phyloP scores from a whole-genome alignment of 1,139 yeast genomes.

The Keqinozyma sinolaborantium region DNA sequence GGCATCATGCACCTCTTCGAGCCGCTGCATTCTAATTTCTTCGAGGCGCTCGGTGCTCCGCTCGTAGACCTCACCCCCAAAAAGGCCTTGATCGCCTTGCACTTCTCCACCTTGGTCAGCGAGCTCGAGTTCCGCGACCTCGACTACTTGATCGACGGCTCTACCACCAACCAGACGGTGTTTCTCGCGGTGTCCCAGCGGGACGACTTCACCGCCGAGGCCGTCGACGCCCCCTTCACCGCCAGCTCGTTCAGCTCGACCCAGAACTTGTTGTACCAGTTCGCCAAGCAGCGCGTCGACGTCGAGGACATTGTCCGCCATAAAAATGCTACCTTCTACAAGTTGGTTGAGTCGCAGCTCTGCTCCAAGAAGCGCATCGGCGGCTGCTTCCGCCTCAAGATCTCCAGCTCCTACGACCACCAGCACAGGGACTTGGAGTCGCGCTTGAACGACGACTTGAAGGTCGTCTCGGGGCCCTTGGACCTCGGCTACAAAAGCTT shows the following conservation, averaged over 20 bases:
- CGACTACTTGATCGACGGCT: conserved; percentile 53
- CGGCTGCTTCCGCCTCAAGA: conserved; percentile 38
- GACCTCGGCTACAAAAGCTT: conserved; percentile 48
- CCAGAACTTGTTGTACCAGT: conserved; percentile 60
- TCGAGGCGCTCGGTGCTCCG: conserved; percentile 24
- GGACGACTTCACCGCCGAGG: conserved; percentile 32
- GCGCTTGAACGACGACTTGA: conserved; percentile 35
- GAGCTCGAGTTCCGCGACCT: conserved; percentile 69
- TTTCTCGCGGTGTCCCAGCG: conserved; percentile 46
- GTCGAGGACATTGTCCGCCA: conserved; percentile 8
- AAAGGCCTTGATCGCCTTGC: conserved; percentile 70
- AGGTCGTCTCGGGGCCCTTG: conserved; percentile 45
- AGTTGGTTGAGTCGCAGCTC: conserved; percentile 25
- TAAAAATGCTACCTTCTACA: conserved; percentile 8
- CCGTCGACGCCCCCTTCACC: conserved; percentile 1
- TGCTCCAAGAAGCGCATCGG: conserved; percentile 35
- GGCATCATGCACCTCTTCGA: conserved; percentile 63
- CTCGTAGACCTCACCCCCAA: conserved; percentile 56
- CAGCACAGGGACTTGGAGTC: conserved; percentile 33
- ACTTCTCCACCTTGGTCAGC: conserved; percentile 61
- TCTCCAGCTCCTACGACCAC: conserved; percentile 39
- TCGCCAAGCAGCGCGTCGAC: conserved; percentile 49
- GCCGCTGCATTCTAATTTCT: conserved; percentile 22
- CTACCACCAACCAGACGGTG: conserved; percentile 49
- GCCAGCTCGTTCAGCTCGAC: conserved; percentile 24